phyloP scores from a whole-genome alignment of 345 rosid species.

The Eutrema yunnanense region DNA sequence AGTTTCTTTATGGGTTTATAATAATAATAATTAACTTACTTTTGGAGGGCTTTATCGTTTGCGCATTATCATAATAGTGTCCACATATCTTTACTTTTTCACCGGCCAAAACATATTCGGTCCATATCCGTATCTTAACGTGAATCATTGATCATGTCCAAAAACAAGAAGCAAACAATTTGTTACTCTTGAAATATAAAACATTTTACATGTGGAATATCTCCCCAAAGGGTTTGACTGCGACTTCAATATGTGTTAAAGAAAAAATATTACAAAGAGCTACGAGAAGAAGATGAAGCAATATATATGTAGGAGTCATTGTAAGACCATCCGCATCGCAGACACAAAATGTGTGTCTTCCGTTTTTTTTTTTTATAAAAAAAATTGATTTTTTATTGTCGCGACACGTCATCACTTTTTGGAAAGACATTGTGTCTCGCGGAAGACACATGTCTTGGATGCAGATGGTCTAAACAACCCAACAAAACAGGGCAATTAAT shows the following conservation, averaged over 20 bases:
- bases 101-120: slow-evolving; percentile 26
- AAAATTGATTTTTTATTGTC: no score
- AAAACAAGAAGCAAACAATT: neutral
- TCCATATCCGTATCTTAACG: slow-evolving; percentile 13
- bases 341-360: no score
- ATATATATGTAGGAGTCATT: neutral
- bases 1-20: neutral
- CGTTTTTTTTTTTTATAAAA: no score
- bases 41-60: slow-evolving; percentile 7
- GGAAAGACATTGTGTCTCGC: no score
- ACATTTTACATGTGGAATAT: neutral
- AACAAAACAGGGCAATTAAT: neutral
- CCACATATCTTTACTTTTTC: slow-evolving; percentile 17
- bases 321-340: neutral
- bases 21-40: slow-evolving; percentile 1
- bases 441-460: no score
- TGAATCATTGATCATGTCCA: slow-evolving; percentile 2
- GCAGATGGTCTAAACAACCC: neutral
- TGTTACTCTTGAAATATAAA: neutral
- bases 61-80: slow-evolving; percentile 8
- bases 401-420: no score
- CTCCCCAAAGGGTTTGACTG: neutral
- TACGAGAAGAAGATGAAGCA: neutral
- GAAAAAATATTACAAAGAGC: neutral
- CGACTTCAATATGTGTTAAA: neutral